Base-by-base conservation (phyloP, 805 yeast species). In the Trichomonascus vanleenenianus region DNA sequence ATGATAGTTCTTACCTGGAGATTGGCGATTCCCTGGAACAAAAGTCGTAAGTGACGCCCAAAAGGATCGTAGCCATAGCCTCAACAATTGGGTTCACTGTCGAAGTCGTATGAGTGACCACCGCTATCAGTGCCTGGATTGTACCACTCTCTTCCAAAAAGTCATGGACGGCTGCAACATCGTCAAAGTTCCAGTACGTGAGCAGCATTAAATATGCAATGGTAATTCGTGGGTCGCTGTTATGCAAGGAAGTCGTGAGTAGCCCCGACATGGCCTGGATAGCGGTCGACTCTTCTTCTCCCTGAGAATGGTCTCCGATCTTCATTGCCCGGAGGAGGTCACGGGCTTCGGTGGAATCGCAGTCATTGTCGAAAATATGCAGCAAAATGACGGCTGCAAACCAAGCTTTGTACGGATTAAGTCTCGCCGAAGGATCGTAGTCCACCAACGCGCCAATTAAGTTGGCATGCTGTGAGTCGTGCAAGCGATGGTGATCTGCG, bases 321-420 rank as follows among this genome's bases (percentile, higher is more conserved):
- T 62, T 64, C n/a, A 85, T 68, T 0, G 60, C 57, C 39, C 76
- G 62, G 0, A 83, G 73, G 35, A 46, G 50, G 30, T 59, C 61
- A 30, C 57, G 54, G 20, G 52, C 43, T 25, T 52, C 55, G n/a
- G 52, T 55, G 7, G 57, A 43, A 33, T 75, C 82, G 4, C 27
- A 4, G 27, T 22, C 27, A 8, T 22, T 22, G 45, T 75, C 76
- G 50, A 88, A 74, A 2, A 88, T 59, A 45, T 75, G 76, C 37
- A 83, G 68, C 18, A 91, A 59, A 3, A 86, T 67, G 3, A 79
- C 74, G 2, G 84, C 68, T 0, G 96, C 78, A 64, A 91, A 89
- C 93, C 95, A 93, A 1, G 79, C 64, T 56, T 80, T 78, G 59
- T 88, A 93, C 0, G 99, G 97, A 53, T 93, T 91, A 30, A 89